Evolutionary conservation across 78 protist species (phyloP).

Genomic region (Dictyostelium firmibasis): DNA sequence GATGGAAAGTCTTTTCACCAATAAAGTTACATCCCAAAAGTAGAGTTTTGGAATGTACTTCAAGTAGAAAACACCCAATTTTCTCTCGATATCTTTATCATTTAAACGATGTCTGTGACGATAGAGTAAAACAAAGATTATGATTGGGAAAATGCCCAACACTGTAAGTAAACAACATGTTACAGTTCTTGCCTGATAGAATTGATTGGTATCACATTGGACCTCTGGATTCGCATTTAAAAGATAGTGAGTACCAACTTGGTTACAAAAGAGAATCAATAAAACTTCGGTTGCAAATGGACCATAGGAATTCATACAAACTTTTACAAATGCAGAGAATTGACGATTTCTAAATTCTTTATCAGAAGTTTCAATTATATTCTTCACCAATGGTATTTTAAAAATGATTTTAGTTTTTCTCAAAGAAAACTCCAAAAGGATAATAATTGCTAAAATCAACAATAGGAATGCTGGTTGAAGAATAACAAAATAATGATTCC

Average conservation of each 20-base stretch:
- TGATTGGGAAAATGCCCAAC: background rate
- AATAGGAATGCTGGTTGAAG: conserved; percentile 42
- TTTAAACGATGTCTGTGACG: background rate
- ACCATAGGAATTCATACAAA: conserved; percentile 69
- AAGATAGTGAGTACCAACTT: conserved; percentile 18
- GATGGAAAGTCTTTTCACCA: conserved; percentile 27
- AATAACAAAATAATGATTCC: conserved; percentile 54
- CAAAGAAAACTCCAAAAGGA: background rate
- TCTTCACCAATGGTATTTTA: conserved; percentile 4
- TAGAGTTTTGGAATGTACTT: conserved; percentile 34
- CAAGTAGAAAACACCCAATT: conserved; percentile 53
- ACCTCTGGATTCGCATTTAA: conserved; percentile 55
- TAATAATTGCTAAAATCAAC: background rate
- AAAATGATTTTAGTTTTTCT: conserved; percentile 23
- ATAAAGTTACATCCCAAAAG: conserved; percentile 58
- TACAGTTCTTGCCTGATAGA: background rate
- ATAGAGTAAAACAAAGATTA: conserved; percentile 4
- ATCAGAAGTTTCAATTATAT: background rate
- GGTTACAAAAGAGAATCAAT: conserved; percentile 44
- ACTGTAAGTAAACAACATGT: background rate
- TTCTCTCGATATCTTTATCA: conserved; percentile 24
- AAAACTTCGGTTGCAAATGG: conserved; percentile 55
- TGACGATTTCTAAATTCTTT: conserved; percentile 50
- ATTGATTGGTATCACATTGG: conserved; percentile 1
- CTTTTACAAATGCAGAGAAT: conserved; percentile 71